Percentiles rank a stretch among this genome's conserved stretches.
Conservation (phyloP, 129 eudicot species). For the Sambucus nigra region DNA sequence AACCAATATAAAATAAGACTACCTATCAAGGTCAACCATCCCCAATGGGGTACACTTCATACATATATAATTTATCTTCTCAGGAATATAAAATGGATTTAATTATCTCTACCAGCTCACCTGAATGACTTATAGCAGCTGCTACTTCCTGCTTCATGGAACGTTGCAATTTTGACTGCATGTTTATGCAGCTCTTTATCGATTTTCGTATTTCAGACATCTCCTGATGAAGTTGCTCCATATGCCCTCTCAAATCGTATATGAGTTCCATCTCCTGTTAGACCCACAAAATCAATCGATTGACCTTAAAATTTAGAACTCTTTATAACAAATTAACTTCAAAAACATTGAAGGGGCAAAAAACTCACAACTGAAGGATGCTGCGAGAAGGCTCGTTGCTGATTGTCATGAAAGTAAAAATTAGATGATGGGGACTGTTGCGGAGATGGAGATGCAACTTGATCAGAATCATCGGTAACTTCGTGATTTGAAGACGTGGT, state of each 20-base stretch:
- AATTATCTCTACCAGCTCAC: constrained; percentile 11
- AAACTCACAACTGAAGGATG: constrained; percentile 44
- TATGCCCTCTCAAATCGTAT: constrained; percentile 62
- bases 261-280: constrained; percentile 69
- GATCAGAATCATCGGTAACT: constrained; percentile 28
- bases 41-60: too few species aligned
- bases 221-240: constrained; percentile 76
- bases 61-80: too few species aligned
- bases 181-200: constrained; percentile 56
- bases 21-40: background rate
- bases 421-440: constrained; percentile 25
- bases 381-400: constrained; percentile 13
- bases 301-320: background rate
- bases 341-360: background rate
- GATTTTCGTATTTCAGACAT: constrained; percentile 54
- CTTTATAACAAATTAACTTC: background rate
- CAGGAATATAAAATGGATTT: background rate
- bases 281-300: constrained; percentile 10
- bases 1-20: background rate
- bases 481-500: constrained; percentile 19
- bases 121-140: constrained; percentile 16
- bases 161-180: constrained; percentile 55
- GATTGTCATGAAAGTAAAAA: constrained; percentile 23
- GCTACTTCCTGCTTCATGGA: constrained; percentile 38
- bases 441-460: constrained; percentile 30